Evolutionary conservation across 148 eudicot species (phyloP).

Genomic region (Cornus suecica): DNA sequence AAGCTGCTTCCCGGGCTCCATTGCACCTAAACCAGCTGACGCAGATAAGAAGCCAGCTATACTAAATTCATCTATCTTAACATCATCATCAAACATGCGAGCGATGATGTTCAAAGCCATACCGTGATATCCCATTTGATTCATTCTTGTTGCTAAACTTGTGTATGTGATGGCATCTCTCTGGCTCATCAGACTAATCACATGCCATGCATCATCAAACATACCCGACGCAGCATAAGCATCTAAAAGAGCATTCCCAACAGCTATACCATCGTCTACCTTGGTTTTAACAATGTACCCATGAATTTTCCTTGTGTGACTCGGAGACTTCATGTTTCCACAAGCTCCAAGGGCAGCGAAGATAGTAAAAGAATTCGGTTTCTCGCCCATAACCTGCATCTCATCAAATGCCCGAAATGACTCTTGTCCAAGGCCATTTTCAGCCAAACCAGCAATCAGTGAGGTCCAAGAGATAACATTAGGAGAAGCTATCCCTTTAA

Average conservation of each 20-base stretch:
- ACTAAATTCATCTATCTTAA: conserved; percentile 11
- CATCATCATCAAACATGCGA: conserved; percentile 8
- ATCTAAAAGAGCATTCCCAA: conserved; percentile 24
- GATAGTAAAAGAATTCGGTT: conserved; percentile 19
- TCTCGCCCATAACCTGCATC: not conserved
- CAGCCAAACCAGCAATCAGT: conserved; percentile 19
- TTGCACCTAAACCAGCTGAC: conserved; percentile 1
- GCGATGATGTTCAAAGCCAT: conserved; percentile 6
- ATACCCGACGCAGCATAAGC: conserved; percentile 14
- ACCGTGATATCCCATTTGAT: conserved; percentile 15
- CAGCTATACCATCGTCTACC: conserved; percentile 8
- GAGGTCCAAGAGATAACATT: conserved; percentile 23
- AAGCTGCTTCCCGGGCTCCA: conserved; percentile 15
- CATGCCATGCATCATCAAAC: conserved; percentile 12
- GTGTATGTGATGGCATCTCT: conserved; percentile 19
- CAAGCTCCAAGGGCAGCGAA: conserved; percentile 7
- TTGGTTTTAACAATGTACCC: conserved; percentile 8
- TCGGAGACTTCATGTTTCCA: not conserved
- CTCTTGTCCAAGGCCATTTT: conserved; percentile 16
- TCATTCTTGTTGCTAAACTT: conserved; percentile 14
- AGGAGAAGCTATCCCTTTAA: conserved; percentile 6
- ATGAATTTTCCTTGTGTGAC: conserved; percentile 12
- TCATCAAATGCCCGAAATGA: conserved; percentile 15
- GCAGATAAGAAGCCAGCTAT: conserved; percentile 2
- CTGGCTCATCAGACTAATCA: conserved; percentile 4